A percentile compares a stretch with the other conserved stretches of the same genome.
Evolutionary conservation across 2,329 filamentous ascomycete genomes (phyloP).

Genomic region (Biscogniauxia marginata): DNA sequence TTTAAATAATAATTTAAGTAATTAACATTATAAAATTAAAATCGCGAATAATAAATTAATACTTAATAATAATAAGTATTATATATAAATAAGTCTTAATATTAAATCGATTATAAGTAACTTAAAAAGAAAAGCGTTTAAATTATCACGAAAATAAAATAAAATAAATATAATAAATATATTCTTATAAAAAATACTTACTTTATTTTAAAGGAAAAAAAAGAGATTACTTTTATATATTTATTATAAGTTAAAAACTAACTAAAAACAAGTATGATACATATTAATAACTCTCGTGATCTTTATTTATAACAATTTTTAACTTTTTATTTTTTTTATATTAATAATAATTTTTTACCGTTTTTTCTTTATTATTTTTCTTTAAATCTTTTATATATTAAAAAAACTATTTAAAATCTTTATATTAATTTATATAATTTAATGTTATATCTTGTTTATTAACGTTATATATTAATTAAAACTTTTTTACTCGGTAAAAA

Average conservation of each 20-base stretch:
- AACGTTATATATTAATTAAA: too few species aligned
- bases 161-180: background rate
- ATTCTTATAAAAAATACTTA: background rate
- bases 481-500: too few species aligned
- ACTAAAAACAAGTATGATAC: background rate
- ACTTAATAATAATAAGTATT: too few species aligned
- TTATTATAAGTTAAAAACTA: too few species aligned
- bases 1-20: too few species aligned
- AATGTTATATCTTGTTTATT: background rate
- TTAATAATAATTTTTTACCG: background rate
- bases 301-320: background rate
- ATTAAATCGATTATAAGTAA: background rate
- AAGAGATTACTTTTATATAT: too few species aligned
- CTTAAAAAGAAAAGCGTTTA: background rate
- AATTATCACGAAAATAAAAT: background rate
- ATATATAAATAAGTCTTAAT: too few species aligned
- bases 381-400: background rate
- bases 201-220: background rate
- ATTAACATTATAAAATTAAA: background rate
- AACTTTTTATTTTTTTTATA: background rate
- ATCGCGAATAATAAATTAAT: too few species aligned
- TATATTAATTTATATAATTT: background rate
- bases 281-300: background rate
- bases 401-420: background rate
- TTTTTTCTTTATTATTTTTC: background rate